Evolutionary conservation across 768 basidiomycete species (phyloP).

Genomic region (Mycena pura): DNA sequence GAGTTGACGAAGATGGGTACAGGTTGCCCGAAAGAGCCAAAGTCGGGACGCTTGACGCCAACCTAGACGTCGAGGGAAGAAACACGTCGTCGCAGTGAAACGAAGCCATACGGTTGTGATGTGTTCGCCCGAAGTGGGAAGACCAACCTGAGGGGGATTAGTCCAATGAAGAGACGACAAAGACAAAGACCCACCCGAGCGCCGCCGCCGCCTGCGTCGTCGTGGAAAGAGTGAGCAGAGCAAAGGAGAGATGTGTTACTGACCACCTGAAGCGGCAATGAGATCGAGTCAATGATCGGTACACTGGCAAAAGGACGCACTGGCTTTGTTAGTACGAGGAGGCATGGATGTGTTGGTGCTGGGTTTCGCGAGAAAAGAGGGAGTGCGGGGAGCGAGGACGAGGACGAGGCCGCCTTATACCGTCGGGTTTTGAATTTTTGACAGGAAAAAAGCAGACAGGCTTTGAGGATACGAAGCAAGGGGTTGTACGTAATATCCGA

Average conservation of each 20-base stretch:
- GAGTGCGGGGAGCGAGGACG: background rate
- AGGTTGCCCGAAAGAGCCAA: constrained; percentile 59
- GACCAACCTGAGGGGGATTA: background rate
- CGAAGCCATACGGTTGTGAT: constrained; percentile 20
- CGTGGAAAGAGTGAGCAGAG: background rate
- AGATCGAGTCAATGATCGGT: background rate
- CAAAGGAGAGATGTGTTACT: background rate
- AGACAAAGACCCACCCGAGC: constrained; percentile 3
- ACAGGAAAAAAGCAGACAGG: no score
- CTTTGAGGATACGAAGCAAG: no score
- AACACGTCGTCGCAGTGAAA: background rate
- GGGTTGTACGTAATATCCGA: no score
- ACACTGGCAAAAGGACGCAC: constrained; percentile 1
- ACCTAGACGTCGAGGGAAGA: constrained; percentile 33
- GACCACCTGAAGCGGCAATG: constrained; percentile 8
- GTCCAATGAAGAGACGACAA: background rate
- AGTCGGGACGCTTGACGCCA: constrained; percentile 73
- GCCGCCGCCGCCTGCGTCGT: no score
- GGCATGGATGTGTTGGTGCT: constrained; percentile 6
- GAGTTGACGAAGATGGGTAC: constrained; percentile 62
- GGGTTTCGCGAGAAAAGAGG: background rate
- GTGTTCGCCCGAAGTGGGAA: constrained; percentile 14
- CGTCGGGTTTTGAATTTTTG: constrained; percentile 20
- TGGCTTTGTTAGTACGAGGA: constrained; percentile 12
- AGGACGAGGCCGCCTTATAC: constrained; percentile 5